Evolutionary conservation across 1,139 yeast genomes (phyloP), one percentile per base, ranked within the genome.

Genomic region (Scheffersomyces illinoinensis): DNA sequence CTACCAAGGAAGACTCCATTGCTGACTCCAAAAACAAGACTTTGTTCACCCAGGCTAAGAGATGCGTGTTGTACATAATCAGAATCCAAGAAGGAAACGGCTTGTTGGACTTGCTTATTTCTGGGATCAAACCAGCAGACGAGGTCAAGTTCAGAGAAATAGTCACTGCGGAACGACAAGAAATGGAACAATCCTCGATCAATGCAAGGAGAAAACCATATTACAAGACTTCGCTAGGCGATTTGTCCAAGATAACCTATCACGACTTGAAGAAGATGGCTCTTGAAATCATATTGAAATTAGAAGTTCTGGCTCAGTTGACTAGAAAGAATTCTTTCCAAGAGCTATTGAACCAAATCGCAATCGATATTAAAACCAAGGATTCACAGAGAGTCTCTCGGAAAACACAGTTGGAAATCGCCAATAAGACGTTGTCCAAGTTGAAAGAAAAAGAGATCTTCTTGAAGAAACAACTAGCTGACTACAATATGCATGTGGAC

Each of bases 351-450:
- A 93, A 93, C 69, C 92, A 90, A 62, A 89, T 95, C 61, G 97
- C 97, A 0, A 76, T 84, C 57, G 98, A 96, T 64, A 92, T 95
- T 65, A 87, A 88, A 68, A 86, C 91, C 50, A 93, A 93, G 67
- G 88, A 88, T 63, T 84, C 86, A 58, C 90, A 90, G 62, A 82
- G 97, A 61, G 72, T 83, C 18, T 78, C 84, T 48, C 79, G 97
- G 33, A 80, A 81, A 57, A 80, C 84, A 49, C 97, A 92, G 67
- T 75, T 91, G 59, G 80, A 78, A 20, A 78, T 85, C 24, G 88
- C 93, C 2, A 73, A 79, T 49, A 85, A 82, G 52, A 89, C 97
- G 0, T 71, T 90, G 58, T 75, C 78, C 5, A 85, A 88, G 63
- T 76, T 92, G 63, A 75, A 76, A 23, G 88, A 85, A 57, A 91